Base-by-base conservation (phyloP, 148 eudicot genomes). In the Fallopia convolvulus region DNA sequence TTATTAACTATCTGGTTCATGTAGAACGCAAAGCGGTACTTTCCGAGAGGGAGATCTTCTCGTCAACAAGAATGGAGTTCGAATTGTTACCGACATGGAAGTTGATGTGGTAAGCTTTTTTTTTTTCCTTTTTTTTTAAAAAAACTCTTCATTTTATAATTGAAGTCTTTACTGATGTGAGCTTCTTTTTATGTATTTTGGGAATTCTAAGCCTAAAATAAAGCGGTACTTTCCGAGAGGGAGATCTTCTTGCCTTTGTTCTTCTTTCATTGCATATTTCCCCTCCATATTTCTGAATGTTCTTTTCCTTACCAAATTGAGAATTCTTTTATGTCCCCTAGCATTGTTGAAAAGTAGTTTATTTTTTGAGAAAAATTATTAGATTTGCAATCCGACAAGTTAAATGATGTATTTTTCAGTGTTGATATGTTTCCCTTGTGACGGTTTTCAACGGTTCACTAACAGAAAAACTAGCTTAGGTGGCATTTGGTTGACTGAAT, bases 21-120 rank as follows among this genome's bases (percentile, higher is more conserved):
- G 63, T 74, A 86, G 88, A 52, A 90, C 97, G 68, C 90, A 89
- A 78, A 92, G 97, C 39, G 99, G 99, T 39, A 94, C 99, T 33
- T 94, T 92, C 82, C 88, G 82, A 84, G 90, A 92, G 50, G 99
- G 99, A 32, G 97, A 94, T 91, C 92, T 94, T 44, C 85, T 90
- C 50, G 99, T 94, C 21, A 92, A 92, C 76, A 83, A 76, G 74
- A 82, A 86, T 77, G 99, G 99, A 63, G 89, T 94, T 84, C 90
- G 99, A 66, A 87, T 92, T 78, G 96, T 94, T 10, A 73, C 93
- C n/a, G 85, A 86, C 66, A 79, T 52, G 82, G 83, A 81, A 75
- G 82, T 76, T 66, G 88, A 88, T 63, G 82, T 84, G 79, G 99
- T 95, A 79, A 79, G 89, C 72, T 71, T 68, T 3, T 0, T 33